A percentile compares a stretch with the other conserved stretches of the same genome.
Conservation (phyloP, 768 basidiomycete species). For the Leccinum fibrillosum region DNA sequence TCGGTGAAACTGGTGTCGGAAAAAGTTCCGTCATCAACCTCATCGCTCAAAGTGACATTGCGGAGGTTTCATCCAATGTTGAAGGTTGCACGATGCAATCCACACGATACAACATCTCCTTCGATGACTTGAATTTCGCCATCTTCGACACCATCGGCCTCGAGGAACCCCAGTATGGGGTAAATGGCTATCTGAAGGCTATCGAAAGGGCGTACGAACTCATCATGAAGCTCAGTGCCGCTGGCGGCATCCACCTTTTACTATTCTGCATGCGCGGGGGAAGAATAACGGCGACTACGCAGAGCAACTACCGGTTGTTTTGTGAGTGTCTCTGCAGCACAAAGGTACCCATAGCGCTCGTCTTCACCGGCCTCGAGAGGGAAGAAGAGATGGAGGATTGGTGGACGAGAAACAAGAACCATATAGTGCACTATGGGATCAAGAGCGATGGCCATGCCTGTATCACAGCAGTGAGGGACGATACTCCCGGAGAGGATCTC, state of each 20-base stretch:
- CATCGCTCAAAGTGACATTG: constrained; percentile 23
- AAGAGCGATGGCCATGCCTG: constrained; percentile 32
- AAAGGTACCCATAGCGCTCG: constrained; percentile 37
- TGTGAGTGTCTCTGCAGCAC: constrained; percentile 37
- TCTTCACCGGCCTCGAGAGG: constrained; percentile 41
- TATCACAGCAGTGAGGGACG: constrained; percentile 26
- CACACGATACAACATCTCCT: constrained; percentile 24
- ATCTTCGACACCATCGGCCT: constrained; percentile 37
- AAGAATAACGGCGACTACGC: constrained; percentile 33
- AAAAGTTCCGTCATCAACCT: constrained; percentile 33
- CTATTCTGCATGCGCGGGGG: constrained; percentile 41
- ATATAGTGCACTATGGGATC: constrained; percentile 25
- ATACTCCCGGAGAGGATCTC: constrained; percentile 14
- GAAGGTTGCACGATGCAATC: constrained; percentile 36
- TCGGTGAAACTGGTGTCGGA: constrained; percentile 40
- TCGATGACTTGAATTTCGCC: constrained; percentile 16
- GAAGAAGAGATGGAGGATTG: constrained; percentile 33
- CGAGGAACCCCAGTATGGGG: constrained; percentile 28
- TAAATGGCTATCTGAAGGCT: constrained; percentile 26
- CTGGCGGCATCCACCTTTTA: constrained; percentile 40
- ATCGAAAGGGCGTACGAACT: constrained; percentile 33
- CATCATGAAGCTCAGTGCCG: constrained; percentile 25
- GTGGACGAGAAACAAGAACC: constrained; percentile 29
- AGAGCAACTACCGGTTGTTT: constrained; percentile 40
- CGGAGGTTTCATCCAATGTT: constrained; percentile 26